phyloP scores from a whole-genome alignment of 2,329 filamentous ascomycete genomes.

The Fusarium nurragi region DNA sequence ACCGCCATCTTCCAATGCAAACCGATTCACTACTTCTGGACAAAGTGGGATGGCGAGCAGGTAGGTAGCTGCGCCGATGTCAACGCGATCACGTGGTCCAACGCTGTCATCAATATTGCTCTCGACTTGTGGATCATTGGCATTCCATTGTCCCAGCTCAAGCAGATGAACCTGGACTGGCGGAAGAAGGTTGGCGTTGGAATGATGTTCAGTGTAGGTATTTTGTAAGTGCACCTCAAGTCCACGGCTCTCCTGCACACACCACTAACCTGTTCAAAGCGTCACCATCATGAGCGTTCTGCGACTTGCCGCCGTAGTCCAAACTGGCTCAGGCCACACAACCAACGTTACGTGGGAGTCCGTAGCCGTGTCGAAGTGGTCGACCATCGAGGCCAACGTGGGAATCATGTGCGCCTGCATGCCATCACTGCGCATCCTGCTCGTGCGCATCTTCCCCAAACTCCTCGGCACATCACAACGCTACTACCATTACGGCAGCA shows the following conservation, averaged over 20 bases:
- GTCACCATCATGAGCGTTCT: constrained; percentile 53
- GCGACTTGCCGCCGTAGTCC: constrained; percentile 49
- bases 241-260: accelerated
- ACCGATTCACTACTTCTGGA: constrained; percentile 64
- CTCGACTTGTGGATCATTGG: constrained; percentile 63
- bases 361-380: constrained; percentile 48
- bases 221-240: constrained; percentile 51
- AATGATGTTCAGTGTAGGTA: constrained; percentile 62
- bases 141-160: constrained; percentile 59
- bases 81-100: constrained; percentile 60
- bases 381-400: constrained; percentile 52
- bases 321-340: constrained; percentile 41
- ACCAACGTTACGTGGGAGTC: constrained; percentile 51
- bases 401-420: constrained; percentile 54
- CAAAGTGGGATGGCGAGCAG: constrained; percentile 59
- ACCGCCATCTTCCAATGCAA: constrained; percentile 60
- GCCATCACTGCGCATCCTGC: constrained; percentile 49
- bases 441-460: constrained; percentile 53
- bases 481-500: constrained; percentile 36
- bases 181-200: constrained; percentile 60
- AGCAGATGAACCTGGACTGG: constrained; percentile 54
- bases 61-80: constrained; percentile 60
- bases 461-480: constrained; percentile 45
- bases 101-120: constrained; percentile 62
- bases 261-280: constrained; percentile 27